Evolutionary conservation across 2,329 filamentous ascomycete species (phyloP).

Genomic region (Verticillium nonalfalfae): DNA sequence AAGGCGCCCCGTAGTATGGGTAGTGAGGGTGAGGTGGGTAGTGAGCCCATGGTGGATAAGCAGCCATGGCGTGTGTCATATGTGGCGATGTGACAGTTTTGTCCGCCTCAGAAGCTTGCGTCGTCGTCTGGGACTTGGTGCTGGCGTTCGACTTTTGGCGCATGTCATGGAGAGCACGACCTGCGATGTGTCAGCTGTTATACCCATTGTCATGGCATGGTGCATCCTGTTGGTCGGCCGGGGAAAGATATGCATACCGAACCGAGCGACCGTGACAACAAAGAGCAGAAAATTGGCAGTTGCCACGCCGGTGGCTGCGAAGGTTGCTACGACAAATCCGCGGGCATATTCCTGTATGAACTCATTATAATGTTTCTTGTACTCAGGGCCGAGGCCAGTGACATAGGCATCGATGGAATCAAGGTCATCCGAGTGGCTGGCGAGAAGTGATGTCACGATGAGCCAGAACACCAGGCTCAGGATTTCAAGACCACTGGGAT

Average conservation of each 20-base stretch:
- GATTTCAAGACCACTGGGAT: conserved; percentile 8
- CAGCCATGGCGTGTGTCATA: conserved; percentile 8
- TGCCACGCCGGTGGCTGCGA: conserved; percentile 9
- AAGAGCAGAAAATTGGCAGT: conserved; percentile 10
- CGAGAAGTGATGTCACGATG: conserved; percentile 10
- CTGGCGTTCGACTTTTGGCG: conserved; percentile 5
- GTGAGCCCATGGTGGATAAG: conserved; percentile 10
- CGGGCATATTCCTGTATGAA: conserved; percentile 7
- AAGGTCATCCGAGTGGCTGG: conserved; percentile 12
- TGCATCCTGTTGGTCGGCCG: background rate
- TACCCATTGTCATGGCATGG: background rate
- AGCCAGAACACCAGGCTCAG: conserved; percentile 12
- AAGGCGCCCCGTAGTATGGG: conserved; percentile 9
- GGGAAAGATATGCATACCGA: conserved; percentile 4
- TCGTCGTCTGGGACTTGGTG: conserved; percentile 7
- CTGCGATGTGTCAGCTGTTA: conserved; percentile 2
- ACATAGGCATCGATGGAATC: conserved; percentile 11
- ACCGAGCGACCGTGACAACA: conserved; percentile 8
- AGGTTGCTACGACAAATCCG: conserved; percentile 11
- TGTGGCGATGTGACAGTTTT: conserved; percentile 12
- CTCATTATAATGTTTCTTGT: conserved; percentile 10
- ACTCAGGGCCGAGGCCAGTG: conserved; percentile 8
- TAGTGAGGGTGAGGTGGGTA: conserved; percentile 6
- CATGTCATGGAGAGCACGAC: conserved; percentile 9
- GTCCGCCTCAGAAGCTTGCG: conserved; percentile 1